Percentiles rank a stretch among this genome's conserved stretches.
phyloP scores from a whole-genome alignment of 148 eudicot species.

The Amaranthus cruentus region DNA sequence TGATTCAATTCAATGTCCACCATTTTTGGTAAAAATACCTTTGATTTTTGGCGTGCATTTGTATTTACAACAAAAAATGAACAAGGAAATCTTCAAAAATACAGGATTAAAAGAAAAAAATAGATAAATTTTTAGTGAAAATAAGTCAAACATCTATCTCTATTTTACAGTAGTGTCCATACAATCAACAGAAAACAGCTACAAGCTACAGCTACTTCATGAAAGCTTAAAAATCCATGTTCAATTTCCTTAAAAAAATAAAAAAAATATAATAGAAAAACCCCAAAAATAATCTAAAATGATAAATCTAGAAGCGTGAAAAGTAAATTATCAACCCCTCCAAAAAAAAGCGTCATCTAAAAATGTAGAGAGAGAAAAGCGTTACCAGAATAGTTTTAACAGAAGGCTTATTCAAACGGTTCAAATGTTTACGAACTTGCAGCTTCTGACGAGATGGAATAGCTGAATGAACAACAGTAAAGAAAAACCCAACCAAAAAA shows the following conservation, averaged over 20 bases:
- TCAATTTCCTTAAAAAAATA: background rate
- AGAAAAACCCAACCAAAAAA: conserved; percentile 24
- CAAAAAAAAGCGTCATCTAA: background rate
- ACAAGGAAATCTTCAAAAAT: no score
- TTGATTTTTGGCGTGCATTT: no score
- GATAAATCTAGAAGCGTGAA: background rate
- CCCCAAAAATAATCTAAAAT: background rate
- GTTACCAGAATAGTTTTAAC: conserved; percentile 62
- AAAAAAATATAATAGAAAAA: background rate
- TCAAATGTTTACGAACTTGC: conserved; percentile 67
- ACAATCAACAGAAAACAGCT: no score
- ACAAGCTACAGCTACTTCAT: no score
- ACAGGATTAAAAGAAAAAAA: no score
- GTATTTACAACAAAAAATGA: no score
- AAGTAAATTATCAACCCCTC: background rate
- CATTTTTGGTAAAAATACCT: no score
- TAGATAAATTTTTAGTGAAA: no score
- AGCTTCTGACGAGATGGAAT: conserved; percentile 54
- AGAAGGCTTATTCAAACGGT: conserved; percentile 72
- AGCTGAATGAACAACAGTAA: conserved; percentile 38
- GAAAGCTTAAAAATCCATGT: no score
- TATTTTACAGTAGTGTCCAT: no score
- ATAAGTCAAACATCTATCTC: no score
- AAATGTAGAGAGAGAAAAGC: background rate
- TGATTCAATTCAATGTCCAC: no score